These are phyloP conservation scores for Citrullus colocynthis DNA, from an alignment of 306 rosid genomes.

Conservation along the genomic window DNA sequence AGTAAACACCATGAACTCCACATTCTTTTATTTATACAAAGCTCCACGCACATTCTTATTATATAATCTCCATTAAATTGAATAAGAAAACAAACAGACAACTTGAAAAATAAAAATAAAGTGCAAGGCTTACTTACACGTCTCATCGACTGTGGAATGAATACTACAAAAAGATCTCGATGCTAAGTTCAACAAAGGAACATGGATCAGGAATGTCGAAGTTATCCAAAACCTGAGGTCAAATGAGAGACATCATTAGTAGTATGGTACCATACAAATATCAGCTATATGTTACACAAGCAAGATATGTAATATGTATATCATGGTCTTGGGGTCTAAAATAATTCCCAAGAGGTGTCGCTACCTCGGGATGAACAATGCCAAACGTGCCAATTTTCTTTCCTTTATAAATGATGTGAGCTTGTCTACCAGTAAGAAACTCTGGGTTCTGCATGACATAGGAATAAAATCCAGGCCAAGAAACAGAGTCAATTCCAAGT, in stretches of 20 bases:
- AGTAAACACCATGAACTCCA: not conserved
- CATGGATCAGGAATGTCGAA: constrained; percentile 89
- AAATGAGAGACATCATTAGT: not conserved
- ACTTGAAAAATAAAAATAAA: not conserved
- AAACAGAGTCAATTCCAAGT: not conserved
- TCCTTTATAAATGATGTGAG: constrained; percentile 57
- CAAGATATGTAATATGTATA: not conserved
- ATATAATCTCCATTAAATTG: not conserved
- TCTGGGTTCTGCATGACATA: constrained; percentile 60
- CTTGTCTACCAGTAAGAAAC: constrained; percentile 77
- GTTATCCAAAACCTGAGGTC: constrained; percentile 64
- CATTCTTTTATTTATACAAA: not conserved
- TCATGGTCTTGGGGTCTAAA: not conserved
- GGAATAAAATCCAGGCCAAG: not conserved
- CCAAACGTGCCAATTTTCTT: constrained; percentile 67
- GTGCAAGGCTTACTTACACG: constrained; percentile 17
- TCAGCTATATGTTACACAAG: not conserved
- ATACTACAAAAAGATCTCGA: constrained; percentile 48
- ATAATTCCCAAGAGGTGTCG: not conserved
- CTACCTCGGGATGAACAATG: constrained; percentile 90
- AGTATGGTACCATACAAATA: not conserved
- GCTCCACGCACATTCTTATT: not conserved
- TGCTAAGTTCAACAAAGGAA: constrained; percentile 66
- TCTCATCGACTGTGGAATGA: constrained; percentile 15
- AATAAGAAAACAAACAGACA: not conserved